Conservation (phyloP, 495 filamentous ascomycete species). For the Penicillium goetzii region DNA sequence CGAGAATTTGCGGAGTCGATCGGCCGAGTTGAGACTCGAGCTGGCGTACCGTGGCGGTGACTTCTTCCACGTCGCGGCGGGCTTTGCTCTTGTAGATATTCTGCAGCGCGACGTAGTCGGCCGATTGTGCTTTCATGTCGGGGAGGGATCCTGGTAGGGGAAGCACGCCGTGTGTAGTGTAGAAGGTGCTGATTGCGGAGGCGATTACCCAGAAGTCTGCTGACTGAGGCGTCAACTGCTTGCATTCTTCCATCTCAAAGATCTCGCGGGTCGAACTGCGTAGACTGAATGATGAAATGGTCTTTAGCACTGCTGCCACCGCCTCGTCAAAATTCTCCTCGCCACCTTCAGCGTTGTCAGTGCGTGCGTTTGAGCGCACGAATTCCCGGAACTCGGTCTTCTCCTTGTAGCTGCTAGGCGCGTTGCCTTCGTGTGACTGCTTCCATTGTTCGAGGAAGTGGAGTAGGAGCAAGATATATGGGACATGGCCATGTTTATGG, state of each 20-base stretch:
- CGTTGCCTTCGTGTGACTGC: conserved; percentile 64
- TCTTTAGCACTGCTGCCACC: conserved; percentile 82
- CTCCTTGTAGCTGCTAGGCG: conserved; percentile 78
- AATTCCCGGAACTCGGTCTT: conserved; percentile 80
- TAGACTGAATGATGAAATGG: conserved; percentile 67
- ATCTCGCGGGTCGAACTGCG: conserved; percentile 73
- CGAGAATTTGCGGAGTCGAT: conserved; percentile 55
- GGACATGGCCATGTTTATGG: conserved; percentile 90
- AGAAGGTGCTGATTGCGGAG: conserved; percentile 75
- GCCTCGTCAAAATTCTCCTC: conserved; percentile 99
- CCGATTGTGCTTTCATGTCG: conserved; percentile 97
- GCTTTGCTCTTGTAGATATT: conserved; percentile 94
- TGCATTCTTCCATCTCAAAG: conserved; percentile 68
- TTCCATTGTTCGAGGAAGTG: conserved; percentile 90
- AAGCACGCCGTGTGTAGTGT: conserved; percentile 67
- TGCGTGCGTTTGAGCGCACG: conserved; percentile 68
- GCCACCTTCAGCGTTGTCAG: conserved; percentile 77
- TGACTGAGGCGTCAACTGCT: conserved; percentile 45
- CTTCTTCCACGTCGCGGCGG: conserved; percentile 75
- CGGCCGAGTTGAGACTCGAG: conserved; percentile 58
- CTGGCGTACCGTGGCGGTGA: conserved; percentile 67
- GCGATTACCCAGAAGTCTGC: conserved; percentile 88
- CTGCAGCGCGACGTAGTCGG: conserved; percentile 88
- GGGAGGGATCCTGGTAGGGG: conserved; percentile 87
- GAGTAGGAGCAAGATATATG: conserved; percentile 82